phyloP scores from a whole-genome alignment of 495 filamentous ascomycete genomes.

The Cercophora samala region DNA sequence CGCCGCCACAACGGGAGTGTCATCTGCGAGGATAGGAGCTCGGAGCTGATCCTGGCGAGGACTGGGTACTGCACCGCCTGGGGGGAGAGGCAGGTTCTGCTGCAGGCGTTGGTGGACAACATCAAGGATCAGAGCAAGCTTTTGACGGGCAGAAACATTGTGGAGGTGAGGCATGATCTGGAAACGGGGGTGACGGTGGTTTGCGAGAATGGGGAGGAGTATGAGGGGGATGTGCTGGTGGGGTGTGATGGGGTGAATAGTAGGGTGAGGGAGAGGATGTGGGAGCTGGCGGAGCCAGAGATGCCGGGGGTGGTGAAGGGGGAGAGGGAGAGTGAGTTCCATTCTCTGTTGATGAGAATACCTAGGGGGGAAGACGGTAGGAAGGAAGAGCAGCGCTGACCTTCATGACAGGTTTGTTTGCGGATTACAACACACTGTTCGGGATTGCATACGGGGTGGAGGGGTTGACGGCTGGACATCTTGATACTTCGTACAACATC shows the following conservation, averaged over 20 bases:
- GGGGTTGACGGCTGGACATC: conserved; percentile 21
- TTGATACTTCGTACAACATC: conserved; percentile 21
- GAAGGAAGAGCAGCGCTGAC: no score
- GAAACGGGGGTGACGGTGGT: conserved; percentile 15
- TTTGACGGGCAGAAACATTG: conserved; percentile 18
- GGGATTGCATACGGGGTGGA: conserved; percentile 24
- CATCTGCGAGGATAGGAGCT: neutral
- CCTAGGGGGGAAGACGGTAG: no score
- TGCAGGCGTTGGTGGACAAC: conserved; percentile 16
- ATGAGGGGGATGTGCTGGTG: conserved; percentile 44
- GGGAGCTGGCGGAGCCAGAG: conserved; percentile 19
- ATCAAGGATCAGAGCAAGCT: conserved; percentile 21
- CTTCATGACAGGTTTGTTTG: conserved; percentile 13
- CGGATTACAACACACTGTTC: conserved; percentile 40
- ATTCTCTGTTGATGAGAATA: no score
- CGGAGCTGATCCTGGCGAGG: conserved; percentile 26
- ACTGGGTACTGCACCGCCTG: conserved; percentile 16
- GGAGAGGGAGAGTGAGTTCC: conserved; percentile 19
- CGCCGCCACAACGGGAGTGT: conserved; percentile 4
- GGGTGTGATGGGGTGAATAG: conserved; percentile 49
- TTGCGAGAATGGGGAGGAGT: conserved; percentile 37
- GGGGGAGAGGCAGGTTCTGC: conserved; percentile 21
- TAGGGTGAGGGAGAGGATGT: conserved; percentile 44
- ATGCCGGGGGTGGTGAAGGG: conserved; percentile 10
- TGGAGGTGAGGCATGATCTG: conserved; percentile 14